Conservation (phyloP, 495 filamentous ascomycete species). For the Geopyxis carbonaria region DNA sequence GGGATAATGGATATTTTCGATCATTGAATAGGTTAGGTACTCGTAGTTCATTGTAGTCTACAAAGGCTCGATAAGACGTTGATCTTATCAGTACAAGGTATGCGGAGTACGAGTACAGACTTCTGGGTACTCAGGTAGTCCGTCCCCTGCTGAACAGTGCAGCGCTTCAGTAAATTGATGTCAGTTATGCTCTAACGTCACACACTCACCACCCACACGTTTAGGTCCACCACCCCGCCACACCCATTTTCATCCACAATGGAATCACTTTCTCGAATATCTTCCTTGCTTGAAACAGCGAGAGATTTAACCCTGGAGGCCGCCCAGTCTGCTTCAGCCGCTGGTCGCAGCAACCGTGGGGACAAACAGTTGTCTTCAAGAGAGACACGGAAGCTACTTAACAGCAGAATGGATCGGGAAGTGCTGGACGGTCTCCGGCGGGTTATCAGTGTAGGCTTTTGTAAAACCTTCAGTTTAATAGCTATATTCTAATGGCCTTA, state of each 20-base stretch:
- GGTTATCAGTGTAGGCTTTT: conserved; percentile 59
- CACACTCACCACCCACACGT: not conserved
- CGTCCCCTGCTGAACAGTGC: not conserved
- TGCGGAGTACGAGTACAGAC: not conserved
- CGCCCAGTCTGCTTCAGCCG: conserved; percentile 49
- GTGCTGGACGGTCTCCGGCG: conserved; percentile 79
- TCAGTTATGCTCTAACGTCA: not conserved
- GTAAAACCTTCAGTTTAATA: not conserved
- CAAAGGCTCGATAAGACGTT: too few species aligned
- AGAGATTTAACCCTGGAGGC: conserved; percentile 94
- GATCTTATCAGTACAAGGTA: conserved; percentile 11
- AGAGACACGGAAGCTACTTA: conserved; percentile 85
- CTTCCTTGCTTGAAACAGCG: conserved; percentile 84
- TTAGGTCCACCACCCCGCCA: conserved; percentile 3
- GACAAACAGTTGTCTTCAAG: conserved; percentile 32
- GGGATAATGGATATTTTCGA: too few species aligned
- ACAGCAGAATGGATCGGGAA: conserved; percentile 84
- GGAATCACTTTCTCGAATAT: conserved; percentile 95
- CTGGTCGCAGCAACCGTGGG: conserved; percentile 32
- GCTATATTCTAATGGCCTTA: conserved; percentile 23
- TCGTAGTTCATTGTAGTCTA: too few species aligned
- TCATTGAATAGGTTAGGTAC: too few species aligned
- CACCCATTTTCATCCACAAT: conserved; percentile 30
- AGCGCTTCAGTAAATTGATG: not conserved
- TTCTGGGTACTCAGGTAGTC: not conserved